Evolutionary conservation across 1,284 basidiomycete species (phyloP), one percentile per base, ranked within the genome.

Genomic region (Thecaphora frezii): DNA sequence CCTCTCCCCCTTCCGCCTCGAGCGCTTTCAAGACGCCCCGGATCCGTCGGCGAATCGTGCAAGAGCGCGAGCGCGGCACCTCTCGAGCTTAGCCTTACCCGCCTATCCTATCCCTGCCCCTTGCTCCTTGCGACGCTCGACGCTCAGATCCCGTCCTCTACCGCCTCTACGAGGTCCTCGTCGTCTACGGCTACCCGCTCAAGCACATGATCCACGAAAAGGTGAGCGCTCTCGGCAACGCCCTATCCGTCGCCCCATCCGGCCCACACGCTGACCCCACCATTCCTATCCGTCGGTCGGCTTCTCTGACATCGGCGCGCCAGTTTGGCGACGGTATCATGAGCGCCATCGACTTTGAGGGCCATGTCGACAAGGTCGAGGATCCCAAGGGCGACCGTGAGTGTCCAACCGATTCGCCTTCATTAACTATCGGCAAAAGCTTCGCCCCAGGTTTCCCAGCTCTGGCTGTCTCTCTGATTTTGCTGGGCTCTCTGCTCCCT

Each of bases 141-240:
- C 8, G 19, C 14, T 13, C 24, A 48, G 65, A 67, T 30, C 64
- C 68, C 4, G 51, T 69, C 2, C 58, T 71, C 41, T 69, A 66
- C 36, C 50, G 64, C 14, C 51, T 67, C 36, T 66, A 62, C 46
- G 58, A 69, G 48, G 69, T 69, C 2, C 40, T 75, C 13, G 49
- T 69, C n/a, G 71, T 75, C 14, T 77, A 77, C 46, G 73, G 71
- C 9, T 62, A 69, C 33, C 66, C 73, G 18, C 53, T 74, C 52
- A 69, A 75, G 48, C 53, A 65, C 49, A 47, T 77, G 37, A 77
- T 77, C 23, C 58, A 77, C 45, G 74, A 77, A 58, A 77, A 77
- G 68, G 73, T 75, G 51, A 36, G 71, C 19, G 45, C 49, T n/a
- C 22, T 16, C 37, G 22, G 7, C 28, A 30, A 7, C 7, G 7